A percentile compares a stretch with the other conserved stretches of the same genome.
These are phyloP conservation scores for Pseudocercospora vitis DNA, from an alignment of 2,329 filamentous ascomycete species.

Conservation along the genomic window DNA sequence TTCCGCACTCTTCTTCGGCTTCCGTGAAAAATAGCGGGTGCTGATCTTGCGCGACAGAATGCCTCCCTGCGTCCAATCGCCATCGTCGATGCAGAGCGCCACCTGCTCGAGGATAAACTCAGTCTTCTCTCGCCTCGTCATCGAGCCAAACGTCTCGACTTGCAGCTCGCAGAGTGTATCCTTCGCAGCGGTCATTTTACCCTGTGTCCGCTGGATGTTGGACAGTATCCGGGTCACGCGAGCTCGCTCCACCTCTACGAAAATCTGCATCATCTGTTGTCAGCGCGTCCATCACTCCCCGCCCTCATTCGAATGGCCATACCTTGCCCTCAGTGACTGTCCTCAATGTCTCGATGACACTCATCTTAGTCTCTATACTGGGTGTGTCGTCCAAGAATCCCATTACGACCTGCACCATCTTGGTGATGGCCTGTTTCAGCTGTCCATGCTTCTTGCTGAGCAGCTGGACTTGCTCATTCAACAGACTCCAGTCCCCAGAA, in stretches of 20 bases:
- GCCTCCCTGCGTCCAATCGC: constrained; percentile 92
- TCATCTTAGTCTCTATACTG: constrained; percentile 81
- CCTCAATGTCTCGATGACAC: constrained; percentile 89
- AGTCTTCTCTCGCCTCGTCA: constrained; percentile 95
- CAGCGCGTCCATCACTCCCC: constrained; percentile 9
- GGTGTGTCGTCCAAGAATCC: constrained; percentile 84
- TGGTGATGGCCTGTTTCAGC: constrained; percentile 97
- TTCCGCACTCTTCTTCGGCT: constrained; percentile 85
- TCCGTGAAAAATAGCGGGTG: constrained; percentile 85
- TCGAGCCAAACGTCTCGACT: constrained; percentile 97
- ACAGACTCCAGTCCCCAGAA: constrained; percentile 84
- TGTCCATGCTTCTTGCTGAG: constrained; percentile 99
- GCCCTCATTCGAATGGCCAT: constrained; percentile 25
- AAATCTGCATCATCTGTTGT: constrained; percentile 62
- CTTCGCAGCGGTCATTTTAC: constrained; percentile 83
- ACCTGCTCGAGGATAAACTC: constrained; percentile 98
- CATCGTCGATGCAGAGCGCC: constrained; percentile 87
- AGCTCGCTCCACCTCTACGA: constrained; percentile 96
- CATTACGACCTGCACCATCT: constrained; percentile 98
- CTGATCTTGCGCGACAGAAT: constrained; percentile 97
- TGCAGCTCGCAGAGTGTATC: constrained; percentile 96
- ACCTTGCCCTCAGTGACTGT: constrained; percentile 97
- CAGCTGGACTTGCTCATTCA: constrained; percentile 94
- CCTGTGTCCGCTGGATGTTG: constrained; percentile 95
- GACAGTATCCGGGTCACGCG: constrained; percentile 93